phyloP scores from a whole-genome alignment of 2,329 filamentous ascomycete genomes.

The Penicillium sp. region DNA sequence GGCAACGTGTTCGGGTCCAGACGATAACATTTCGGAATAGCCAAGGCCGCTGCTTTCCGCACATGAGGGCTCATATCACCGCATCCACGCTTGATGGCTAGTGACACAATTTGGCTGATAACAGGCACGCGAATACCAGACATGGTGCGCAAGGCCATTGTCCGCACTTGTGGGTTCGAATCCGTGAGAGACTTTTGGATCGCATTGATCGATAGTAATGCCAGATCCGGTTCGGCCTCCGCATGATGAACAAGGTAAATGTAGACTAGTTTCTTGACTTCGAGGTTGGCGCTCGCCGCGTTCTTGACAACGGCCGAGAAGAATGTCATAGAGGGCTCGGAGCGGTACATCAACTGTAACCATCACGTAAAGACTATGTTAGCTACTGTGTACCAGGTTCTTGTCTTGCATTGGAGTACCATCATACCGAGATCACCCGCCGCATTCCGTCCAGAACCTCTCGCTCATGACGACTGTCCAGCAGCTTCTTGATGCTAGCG shows the following conservation, averaged over 20 bases:
- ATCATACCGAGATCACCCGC: conserved; percentile 74
- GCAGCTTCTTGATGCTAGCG: conserved; percentile 87
- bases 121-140: conserved; percentile 95
- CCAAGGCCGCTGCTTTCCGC: conserved; percentile 84
- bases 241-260: conserved; percentile 97
- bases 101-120: conserved; percentile 93
- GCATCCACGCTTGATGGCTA: conserved; percentile 91
- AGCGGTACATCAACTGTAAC: conserved; percentile 88
- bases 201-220: conserved; percentile 94
- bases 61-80: conserved; percentile 95
- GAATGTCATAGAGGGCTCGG: conserved; percentile 82
- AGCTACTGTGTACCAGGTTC: conserved; percentile 8
- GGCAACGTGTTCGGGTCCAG: conserved; percentile 83
- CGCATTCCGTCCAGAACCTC: conserved; percentile 90
- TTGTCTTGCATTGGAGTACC: background rate
- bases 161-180: conserved; percentile 82
- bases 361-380: conserved; percentile 10
- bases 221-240: conserved; percentile 91
- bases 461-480: conserved; percentile 89
- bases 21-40: conserved; percentile 93
- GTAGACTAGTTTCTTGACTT: conserved; percentile 97
- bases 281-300: conserved; percentile 86
- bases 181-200: conserved; percentile 98
- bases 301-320: conserved; percentile 99
- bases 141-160: conserved; percentile 93